phyloP scores from a whole-genome alignment of 306 rosid genomes.

The Cercis canadensis region DNA sequence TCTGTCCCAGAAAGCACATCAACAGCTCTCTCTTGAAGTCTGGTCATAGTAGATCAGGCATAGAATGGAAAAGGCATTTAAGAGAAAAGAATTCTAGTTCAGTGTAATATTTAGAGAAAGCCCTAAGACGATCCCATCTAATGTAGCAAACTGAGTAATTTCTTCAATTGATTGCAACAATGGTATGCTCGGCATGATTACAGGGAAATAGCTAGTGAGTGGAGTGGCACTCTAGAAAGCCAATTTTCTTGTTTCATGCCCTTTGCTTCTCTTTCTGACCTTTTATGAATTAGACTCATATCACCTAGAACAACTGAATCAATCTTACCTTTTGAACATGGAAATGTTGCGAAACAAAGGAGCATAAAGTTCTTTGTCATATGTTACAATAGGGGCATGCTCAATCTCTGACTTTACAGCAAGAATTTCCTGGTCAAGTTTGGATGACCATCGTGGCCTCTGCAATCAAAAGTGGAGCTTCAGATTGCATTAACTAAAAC shows the following conservation, averaged over 20 bases:
- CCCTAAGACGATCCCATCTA: too few relatives aligned
- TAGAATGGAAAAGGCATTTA: slow-evolving; percentile 2
- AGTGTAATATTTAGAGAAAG: slow-evolving; percentile 7
- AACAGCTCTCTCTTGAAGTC: neutral
- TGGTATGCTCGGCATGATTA: too few relatives aligned
- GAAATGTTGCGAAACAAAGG: slow-evolving; percentile 86
- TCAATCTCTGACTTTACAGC: slow-evolving; percentile 73
- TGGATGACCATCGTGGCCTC: slow-evolving; percentile 84
- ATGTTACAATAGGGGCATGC: slow-evolving; percentile 57
- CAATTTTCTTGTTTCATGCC: neutral
- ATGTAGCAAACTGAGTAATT: neutral
- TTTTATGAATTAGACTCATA: slow-evolving; percentile 6
- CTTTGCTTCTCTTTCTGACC: neutral
- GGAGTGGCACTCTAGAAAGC: too few relatives aligned
- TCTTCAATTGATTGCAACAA: neutral
- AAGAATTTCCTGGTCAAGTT: slow-evolving; percentile 69
- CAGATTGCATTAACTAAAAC: slow-evolving; percentile 27
- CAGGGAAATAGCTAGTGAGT: too few relatives aligned
- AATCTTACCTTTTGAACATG: slow-evolving; percentile 76
- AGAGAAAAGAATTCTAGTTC: slow-evolving; percentile 11
- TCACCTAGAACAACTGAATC: slow-evolving; percentile 16
- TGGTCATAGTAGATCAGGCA: slow-evolving; percentile 18
- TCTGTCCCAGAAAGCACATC: too few relatives aligned
- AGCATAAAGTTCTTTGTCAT: slow-evolving; percentile 72
- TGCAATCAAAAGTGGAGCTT: slow-evolving; percentile 46